A percentile compares a stretch with the other conserved stretches of the same genome.
phyloP scores from a whole-genome alignment of 2,329 filamentous ascomycete species.

The Xylariaceae sp. region DNA sequence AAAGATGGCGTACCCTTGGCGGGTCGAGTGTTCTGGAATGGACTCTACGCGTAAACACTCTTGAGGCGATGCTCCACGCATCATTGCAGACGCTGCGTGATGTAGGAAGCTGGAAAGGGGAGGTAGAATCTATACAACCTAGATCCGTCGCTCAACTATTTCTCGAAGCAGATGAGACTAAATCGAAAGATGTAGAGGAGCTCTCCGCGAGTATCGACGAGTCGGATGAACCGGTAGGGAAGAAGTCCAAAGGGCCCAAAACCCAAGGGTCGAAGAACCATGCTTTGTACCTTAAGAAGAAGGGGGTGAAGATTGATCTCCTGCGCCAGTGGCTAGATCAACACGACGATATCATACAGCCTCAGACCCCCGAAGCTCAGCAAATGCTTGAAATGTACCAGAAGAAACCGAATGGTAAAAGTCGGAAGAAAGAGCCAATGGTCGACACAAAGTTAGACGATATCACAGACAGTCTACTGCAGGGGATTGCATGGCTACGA shows the following conservation, averaged over 20 bases:
- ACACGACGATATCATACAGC: conserved; percentile 18
- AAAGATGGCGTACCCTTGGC: conserved; percentile 62
- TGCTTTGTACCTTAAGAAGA: conserved; percentile 42
- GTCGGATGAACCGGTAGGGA: conserved; percentile 2
- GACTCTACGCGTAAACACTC: conserved; percentile 77
- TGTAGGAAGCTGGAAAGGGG: conserved; percentile 41
- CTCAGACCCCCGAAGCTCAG: conserved; percentile 10
- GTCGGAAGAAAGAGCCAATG: conserved; percentile 11
- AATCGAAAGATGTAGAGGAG: background rate
- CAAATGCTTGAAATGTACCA: conserved; percentile 14
- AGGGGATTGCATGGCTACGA: conserved; percentile 72
- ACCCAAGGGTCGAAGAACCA: conserved; percentile 31
- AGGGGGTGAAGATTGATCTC: conserved; percentile 63
- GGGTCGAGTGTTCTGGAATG: conserved; percentile 69
- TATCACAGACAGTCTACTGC: conserved; percentile 74
- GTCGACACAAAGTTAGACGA: conserved; percentile 67
- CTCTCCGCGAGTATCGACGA: conserved; percentile 14
- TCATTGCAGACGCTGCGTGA: conserved; percentile 56
- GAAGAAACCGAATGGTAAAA: background rate
- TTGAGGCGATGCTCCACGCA: conserved; percentile 80
- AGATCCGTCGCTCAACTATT: conserved; percentile 32
- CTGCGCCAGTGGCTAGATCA: conserved; percentile 52
- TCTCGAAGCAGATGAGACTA: conserved; percentile 1
- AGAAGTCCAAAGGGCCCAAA: conserved; percentile 14
- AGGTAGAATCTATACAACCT: conserved; percentile 40